These are phyloP conservation scores for Trichoderma hamatum DNA, from an alignment of 2,329 filamentous ascomycete species.

Conservation along the genomic window DNA sequence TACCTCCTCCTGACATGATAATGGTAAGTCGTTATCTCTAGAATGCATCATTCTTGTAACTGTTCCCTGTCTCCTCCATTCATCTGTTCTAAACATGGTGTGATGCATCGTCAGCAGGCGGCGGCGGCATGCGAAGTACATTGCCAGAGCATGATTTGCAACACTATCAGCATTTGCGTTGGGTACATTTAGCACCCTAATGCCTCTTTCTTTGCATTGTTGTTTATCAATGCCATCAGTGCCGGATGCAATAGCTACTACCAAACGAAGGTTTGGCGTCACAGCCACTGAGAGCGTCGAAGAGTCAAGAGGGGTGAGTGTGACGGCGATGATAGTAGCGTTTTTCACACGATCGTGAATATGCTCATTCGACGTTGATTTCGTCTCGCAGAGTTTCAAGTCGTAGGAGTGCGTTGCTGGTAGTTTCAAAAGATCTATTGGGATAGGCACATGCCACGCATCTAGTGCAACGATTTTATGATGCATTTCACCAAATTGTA, in stretches of 20 bases:
- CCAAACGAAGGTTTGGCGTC: conserved; percentile 4
- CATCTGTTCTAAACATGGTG: background rate
- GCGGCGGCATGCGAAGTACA: conserved; percentile 7
- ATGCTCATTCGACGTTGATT: background rate
- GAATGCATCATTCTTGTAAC: background rate
- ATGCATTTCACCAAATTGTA: background rate
- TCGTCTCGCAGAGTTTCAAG: background rate
- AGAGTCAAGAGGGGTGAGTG: background rate
- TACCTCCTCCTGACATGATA: background rate
- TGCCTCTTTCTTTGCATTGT: background rate
- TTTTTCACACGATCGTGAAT: background rate
- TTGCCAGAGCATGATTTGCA: background rate
- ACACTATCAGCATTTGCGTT: background rate
- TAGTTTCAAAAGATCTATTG: background rate
- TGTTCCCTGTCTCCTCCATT: background rate
- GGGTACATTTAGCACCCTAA: background rate
- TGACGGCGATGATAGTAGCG: background rate
- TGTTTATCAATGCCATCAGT: conserved; percentile 3
- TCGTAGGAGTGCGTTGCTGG: background rate
- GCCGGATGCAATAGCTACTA: background rate
- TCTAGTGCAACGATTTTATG: conserved; percentile 5
- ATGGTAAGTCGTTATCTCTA: background rate
- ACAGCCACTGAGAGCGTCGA: background rate
- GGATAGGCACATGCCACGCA: conserved; percentile 1
- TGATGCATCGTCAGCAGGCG: conserved; percentile 7